Percentiles rank a stretch among this genome's conserved stretches.
phyloP scores from a whole-genome alignment of 805 yeast genomes.

The Nakazawaea peltata region DNA sequence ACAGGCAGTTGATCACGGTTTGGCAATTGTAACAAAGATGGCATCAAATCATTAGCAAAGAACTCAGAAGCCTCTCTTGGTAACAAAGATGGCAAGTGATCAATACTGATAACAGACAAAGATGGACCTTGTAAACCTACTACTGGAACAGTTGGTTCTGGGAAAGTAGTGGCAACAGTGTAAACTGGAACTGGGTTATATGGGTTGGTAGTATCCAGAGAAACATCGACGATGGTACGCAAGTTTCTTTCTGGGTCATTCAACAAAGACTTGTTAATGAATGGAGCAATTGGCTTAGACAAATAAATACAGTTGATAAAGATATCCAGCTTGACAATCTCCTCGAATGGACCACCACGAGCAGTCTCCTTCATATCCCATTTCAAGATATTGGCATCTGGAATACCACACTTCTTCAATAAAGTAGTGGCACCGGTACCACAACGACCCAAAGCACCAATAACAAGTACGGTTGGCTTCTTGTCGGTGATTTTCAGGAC shows the following conservation, averaged over 20 bases:
- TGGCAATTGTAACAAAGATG: conserved; percentile 80
- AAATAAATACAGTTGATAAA: conserved; percentile 95
- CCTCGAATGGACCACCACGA: conserved; percentile 94
- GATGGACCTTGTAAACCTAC: conserved; percentile 75
- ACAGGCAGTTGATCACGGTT: conserved; percentile 78
- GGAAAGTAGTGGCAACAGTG: conserved; percentile 81
- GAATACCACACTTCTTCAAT: conserved; percentile 76
- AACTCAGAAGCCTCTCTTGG: conserved; percentile 98
- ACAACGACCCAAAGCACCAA: conserved; percentile 98
- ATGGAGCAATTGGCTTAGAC: conserved; percentile 90
- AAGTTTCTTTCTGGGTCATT: conserved; percentile 64
- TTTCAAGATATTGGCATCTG: conserved; percentile 72
- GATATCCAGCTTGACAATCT: conserved; percentile 80
- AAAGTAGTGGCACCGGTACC: conserved; percentile 95
- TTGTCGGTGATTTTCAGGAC: conserved; percentile 49
- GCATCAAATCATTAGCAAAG: conserved; percentile 80
- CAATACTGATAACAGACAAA: conserved; percentile 88
- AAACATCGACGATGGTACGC: conserved; percentile 92
- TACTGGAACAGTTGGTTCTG: conserved; percentile 83
- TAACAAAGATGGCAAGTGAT: conserved; percentile 88
- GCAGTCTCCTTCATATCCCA: conserved; percentile 99
- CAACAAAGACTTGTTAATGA: conserved; percentile 62
- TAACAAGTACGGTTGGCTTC: conserved; percentile 75
- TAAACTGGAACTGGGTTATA: conserved; percentile 97
- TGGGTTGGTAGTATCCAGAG: conserved; percentile 98